Conservation (phyloP, 2,329 filamentous ascomycete species). For the Zarea fungicola region DNA sequence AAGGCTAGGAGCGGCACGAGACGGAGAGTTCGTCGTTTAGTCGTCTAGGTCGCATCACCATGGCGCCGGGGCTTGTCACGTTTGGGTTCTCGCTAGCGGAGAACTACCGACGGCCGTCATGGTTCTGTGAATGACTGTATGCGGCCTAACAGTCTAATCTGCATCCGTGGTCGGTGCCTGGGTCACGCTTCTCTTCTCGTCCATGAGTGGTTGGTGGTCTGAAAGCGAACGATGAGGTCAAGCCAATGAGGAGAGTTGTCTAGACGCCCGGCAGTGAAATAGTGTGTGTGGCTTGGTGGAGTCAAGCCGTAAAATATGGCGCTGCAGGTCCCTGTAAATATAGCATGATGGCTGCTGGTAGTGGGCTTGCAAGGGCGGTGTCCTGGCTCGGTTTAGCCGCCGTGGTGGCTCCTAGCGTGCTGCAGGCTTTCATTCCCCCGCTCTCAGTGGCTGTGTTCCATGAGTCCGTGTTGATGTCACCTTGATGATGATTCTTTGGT, state of each 20-base stretch:
- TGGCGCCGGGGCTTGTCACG: not conserved
- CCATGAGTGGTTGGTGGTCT: not conserved
- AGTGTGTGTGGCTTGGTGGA: not conserved
- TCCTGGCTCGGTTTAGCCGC: constrained; percentile 7
- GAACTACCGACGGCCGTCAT: not conserved
- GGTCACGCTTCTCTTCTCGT: too few species aligned
- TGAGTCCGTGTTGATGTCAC: too few species aligned
- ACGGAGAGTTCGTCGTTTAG: not conserved
- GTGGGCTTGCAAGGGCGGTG: not conserved
- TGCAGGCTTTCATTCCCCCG: not conserved
- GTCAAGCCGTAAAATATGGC: too few species aligned
- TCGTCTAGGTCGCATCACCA: not conserved
- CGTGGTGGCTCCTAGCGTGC: constrained; percentile 7
- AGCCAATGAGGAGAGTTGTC: constrained; percentile 18
- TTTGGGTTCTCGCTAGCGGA: not conserved
- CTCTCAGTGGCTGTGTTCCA: not conserved
- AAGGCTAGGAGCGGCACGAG: not conserved
- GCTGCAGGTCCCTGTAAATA: not conserved
- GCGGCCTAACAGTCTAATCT: too few species aligned
- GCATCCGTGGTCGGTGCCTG: too few species aligned
- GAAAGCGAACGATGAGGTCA: not conserved
- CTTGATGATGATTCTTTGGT: not conserved
- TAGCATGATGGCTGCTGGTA: too few species aligned
- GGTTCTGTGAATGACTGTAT: not conserved
- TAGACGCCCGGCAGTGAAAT: constrained; percentile 18